Evolutionary conservation across 2,329 filamentous ascomycete species (phyloP).

Genomic region (Aspergillus sclerotialis): DNA sequence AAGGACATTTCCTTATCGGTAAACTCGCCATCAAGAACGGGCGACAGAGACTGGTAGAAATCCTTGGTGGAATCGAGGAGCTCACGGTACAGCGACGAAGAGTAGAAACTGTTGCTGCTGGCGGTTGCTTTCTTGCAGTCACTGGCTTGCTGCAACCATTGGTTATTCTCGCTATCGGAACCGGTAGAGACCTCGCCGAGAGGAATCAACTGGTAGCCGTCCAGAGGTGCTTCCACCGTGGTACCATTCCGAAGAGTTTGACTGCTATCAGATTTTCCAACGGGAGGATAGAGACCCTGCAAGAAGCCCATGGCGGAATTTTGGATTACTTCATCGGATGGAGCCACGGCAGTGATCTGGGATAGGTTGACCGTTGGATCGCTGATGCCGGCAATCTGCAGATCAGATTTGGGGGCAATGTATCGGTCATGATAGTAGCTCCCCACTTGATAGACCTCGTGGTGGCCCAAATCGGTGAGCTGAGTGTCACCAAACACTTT

Average conservation of each 20-base stretch:
- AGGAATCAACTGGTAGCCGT: slow-evolving; percentile 79
- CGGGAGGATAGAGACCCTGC: slow-evolving; percentile 80
- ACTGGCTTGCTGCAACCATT: slow-evolving; percentile 53
- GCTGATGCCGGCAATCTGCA: slow-evolving; percentile 61
- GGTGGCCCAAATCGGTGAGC: slow-evolving; percentile 70
- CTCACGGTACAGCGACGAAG: slow-evolving; percentile 42
- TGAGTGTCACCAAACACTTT: slow-evolving; percentile 63
- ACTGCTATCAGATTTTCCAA: slow-evolving; percentile 47
- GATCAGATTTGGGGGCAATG: slow-evolving; percentile 52
- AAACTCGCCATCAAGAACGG: slow-evolving; percentile 49
- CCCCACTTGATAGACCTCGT: slow-evolving; percentile 66
- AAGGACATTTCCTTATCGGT: slow-evolving; percentile 43
- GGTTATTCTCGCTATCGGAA: slow-evolving; percentile 51
- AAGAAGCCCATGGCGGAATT: slow-evolving; percentile 73
- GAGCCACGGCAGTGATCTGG: slow-evolving; percentile 67
- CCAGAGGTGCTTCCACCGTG: slow-evolving; percentile 58
- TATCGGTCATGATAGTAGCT: slow-evolving; percentile 71
- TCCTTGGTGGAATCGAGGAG: slow-evolving; percentile 43
- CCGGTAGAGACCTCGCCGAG: slow-evolving; percentile 56
- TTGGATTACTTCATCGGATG: slow-evolving; percentile 69
- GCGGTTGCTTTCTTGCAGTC: slow-evolving; percentile 49
- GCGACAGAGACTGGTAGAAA: slow-evolving; percentile 48
- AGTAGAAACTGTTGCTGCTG: slow-evolving; percentile 55
- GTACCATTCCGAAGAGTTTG: slow-evolving; percentile 67
- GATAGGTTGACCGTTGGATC: slow-evolving; percentile 58